A percentile compares a stretch with the other conserved stretches of the same genome.
Conservation (phyloP, 2,329 filamentous ascomycete genomes). For the Hymenoscyphus fraxineus region DNA sequence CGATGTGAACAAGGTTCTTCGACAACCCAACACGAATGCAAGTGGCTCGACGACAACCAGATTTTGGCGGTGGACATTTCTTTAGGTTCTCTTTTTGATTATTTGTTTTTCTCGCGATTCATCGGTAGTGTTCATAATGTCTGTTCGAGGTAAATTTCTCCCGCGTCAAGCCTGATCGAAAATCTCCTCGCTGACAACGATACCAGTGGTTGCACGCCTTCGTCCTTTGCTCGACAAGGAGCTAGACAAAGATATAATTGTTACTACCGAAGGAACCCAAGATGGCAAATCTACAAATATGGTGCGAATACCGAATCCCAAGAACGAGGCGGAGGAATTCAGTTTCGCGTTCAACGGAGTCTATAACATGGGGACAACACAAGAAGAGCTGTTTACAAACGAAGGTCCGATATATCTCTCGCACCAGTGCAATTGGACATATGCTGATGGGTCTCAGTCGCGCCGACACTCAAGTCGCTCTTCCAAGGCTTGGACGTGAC, state of each 20-base stretch:
- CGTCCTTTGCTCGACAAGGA: constrained; percentile 84
- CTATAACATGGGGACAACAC: constrained; percentile 74
- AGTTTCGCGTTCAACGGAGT: constrained; percentile 94
- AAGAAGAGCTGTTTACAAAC: constrained; percentile 82
- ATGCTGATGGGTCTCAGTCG: constrained; percentile 52
- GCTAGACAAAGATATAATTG: constrained; percentile 81
- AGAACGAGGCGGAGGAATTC: constrained; percentile 86
- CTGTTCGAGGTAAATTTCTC: constrained; percentile 27
- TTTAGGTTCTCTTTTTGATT: constrained; percentile 14
- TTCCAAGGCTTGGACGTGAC: constrained; percentile 87
- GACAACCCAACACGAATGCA: not conserved
- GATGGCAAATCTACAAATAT: constrained; percentile 60
- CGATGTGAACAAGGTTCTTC: not conserved
- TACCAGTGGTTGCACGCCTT: constrained; percentile 81
- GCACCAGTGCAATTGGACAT: not conserved
- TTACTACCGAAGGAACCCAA: constrained; percentile 62
- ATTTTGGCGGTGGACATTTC: constrained; percentile 6
- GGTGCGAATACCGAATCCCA: constrained; percentile 88
- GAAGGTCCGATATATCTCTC: constrained; percentile 49
- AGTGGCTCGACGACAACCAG: constrained; percentile 13
- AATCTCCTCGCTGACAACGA: constrained; percentile 50
- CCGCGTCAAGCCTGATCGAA: not conserved
- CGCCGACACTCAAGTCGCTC: constrained; percentile 84
- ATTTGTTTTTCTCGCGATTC: constrained; percentile 12
- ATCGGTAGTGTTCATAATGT: constrained; percentile 21